Evolutionary conservation across 2,329 filamentous ascomycete species (phyloP).

Genomic region (Aspergillus sp.): DNA sequence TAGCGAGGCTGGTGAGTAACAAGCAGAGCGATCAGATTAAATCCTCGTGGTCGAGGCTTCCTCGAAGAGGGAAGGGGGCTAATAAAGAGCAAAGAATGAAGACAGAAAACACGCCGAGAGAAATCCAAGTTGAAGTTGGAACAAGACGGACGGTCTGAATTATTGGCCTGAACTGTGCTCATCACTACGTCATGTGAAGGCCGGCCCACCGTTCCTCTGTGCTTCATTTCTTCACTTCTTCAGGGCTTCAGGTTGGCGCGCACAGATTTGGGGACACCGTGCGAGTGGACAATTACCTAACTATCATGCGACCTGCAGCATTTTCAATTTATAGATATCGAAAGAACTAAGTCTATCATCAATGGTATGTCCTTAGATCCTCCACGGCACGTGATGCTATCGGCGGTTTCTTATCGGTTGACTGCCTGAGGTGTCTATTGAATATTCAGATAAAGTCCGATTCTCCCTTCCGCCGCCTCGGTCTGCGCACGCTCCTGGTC

Average conservation of each 20-base stretch:
- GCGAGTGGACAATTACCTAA: no score
- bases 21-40: not conserved
- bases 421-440: no score
- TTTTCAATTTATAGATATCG: no score
- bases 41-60: not conserved
- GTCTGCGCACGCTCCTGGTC: conserved; percentile 4
- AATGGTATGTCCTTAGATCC: no score
- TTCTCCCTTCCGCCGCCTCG: not conserved
- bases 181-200: conserved; percentile 38
- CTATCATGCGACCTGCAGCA: no score
- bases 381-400: not conserved
- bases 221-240: no score
- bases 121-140: not conserved
- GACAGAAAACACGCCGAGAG: not conserved
- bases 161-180: conserved; percentile 16
- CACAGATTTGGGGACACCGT: not conserved
- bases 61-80: not conserved
- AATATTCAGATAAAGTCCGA: no score
- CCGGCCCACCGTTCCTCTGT: conserved; percentile 1
- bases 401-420: not conserved
- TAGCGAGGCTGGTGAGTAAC: not conserved
- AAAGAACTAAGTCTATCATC: no score
- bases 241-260: not conserved
- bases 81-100: not conserved
- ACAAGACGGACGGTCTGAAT: not conserved